Evolutionary conservation across 139 green algal species (phyloP).

Genomic region (Chlorella vulgaris): DNA sequence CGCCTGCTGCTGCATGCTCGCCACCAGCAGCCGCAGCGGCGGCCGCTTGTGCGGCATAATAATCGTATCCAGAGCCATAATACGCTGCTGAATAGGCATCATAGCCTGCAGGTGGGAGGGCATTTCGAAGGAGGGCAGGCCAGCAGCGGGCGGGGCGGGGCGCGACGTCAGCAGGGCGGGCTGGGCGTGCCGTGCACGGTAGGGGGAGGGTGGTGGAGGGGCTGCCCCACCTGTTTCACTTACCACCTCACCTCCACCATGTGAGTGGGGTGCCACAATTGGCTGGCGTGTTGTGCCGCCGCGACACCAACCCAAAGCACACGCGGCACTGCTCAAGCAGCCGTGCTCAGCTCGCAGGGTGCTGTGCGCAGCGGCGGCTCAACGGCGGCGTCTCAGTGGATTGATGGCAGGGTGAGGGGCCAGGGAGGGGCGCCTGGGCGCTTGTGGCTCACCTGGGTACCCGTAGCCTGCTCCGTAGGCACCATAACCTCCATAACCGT

Average conservation of each 20-base stretch:
- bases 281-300: no score
- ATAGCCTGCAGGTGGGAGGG: background rate
- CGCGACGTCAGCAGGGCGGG: background rate
- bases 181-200: background rate
- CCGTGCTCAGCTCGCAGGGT: background rate
- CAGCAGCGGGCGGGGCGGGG: background rate
- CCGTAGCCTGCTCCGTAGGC: background rate
- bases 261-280: background rate
- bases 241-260: background rate
- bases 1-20: background rate
- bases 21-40: background rate
- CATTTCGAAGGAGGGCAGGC: background rate
- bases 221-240: background rate
- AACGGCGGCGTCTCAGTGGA: background rate
- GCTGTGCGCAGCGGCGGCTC: background rate
- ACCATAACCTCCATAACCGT: background rate
- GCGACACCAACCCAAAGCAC: background rate
- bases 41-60: background rate
- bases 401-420: background rate
- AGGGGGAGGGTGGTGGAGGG: no score
- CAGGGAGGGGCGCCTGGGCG: background rate
- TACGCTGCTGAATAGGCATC: background rate
- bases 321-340: background rate
- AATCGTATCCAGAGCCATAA: slow-evolving; percentile 6
- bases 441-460: slow-evolving; percentile 15